Evolutionary conservation across 148 eudicot species (phyloP), one percentile per base, ranked within the genome.

Genomic region (Cornus florida): DNA sequence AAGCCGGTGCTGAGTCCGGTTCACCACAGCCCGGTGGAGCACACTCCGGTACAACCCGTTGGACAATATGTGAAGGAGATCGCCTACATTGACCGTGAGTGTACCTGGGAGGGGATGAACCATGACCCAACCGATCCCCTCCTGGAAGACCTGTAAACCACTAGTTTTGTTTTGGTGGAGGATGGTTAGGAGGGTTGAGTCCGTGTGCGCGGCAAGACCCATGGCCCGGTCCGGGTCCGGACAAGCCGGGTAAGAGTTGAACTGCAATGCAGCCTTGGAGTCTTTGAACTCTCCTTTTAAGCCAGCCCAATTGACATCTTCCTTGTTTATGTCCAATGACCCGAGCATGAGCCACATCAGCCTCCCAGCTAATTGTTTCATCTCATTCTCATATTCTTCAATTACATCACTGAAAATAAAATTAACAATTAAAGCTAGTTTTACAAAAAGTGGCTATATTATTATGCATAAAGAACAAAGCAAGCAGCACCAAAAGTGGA

Each of bases 191-290:
- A 96, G 86, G 82, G 95, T 92, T 0, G 99, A 96, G 71, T 96
- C 99, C 0, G 99, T 96, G 66, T 96, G 99, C 1, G 97, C 88
- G 0, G 99, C 95, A 24, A 96, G 85, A 28, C 99, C 99, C 95
- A 93, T 96, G 77, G 99, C 98, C 80, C 95, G 95, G 32, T 81
- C 89, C n/a, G 99, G 99, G 14, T 96, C 95, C n/a, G 99, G 98
- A 72, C 99, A 96, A 3, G 86, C 82, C 43, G 98, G 98, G 87
- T 96, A 96, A 0, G 94, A 96, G 82, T 96, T 96, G 12, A 96
- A 75, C 70, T 96, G 99, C 19, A 96, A 83, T 10, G 92, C 98
- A 12, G 87, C 91, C 32, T 74, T 79, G 4, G 90, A 85, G 13
- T 75, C 87, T 82, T 85, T 57, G 68, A 82, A 81, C 2, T 85